These are phyloP conservation scores for Macrophomina phaseolina DNA, from an alignment of 2,329 filamentous ascomycete genomes.

Conservation along the genomic window DNA sequence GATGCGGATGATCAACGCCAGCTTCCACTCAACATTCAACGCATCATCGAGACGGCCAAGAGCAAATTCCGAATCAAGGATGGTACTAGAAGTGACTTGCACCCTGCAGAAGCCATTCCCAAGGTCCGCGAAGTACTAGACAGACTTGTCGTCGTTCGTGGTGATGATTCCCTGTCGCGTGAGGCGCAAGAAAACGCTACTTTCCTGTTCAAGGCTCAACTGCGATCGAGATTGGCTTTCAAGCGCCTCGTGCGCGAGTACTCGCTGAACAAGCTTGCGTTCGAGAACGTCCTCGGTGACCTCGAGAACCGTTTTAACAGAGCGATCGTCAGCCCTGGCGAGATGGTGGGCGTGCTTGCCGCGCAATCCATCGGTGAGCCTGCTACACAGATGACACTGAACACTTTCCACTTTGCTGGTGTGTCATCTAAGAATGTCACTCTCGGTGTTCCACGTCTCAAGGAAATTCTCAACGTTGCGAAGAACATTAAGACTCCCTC, in stretches of 20 bases:
- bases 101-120: slow-evolving; percentile 85
- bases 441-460: slow-evolving; percentile 96
- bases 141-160: slow-evolving; percentile 83
- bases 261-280: slow-evolving; percentile 85
- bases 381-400: slow-evolving; percentile 98
- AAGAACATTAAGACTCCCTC: slow-evolving; percentile 98
- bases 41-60: slow-evolving; percentile 89
- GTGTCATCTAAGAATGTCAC: slow-evolving; percentile 99
- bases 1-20: slow-evolving; percentile 84
- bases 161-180: slow-evolving; percentile 77
- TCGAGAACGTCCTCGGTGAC: slow-evolving; percentile 90
- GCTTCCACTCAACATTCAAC: slow-evolving; percentile 86
- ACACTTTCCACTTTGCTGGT: slow-evolving; percentile 99
- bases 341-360: slow-evolving; percentile 98
- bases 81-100: slow-evolving; percentile 83
- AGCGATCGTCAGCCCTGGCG: slow-evolving; percentile 86
- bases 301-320: slow-evolving; percentile 87
- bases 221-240: slow-evolving; percentile 89
- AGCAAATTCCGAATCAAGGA: slow-evolving; percentile 90
- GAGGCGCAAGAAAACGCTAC: slow-evolving; percentile 92
- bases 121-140: slow-evolving; percentile 76
- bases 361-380: slow-evolving; percentile 99
- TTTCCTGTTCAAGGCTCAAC: slow-evolving; percentile 86
- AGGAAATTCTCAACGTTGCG: slow-evolving; percentile 98
- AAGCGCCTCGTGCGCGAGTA: slow-evolving; percentile 89